These are phyloP conservation scores for Colletotrichum eleusines DNA, from an alignment of 2,329 filamentous ascomycete genomes.

Conservation along the genomic window DNA sequence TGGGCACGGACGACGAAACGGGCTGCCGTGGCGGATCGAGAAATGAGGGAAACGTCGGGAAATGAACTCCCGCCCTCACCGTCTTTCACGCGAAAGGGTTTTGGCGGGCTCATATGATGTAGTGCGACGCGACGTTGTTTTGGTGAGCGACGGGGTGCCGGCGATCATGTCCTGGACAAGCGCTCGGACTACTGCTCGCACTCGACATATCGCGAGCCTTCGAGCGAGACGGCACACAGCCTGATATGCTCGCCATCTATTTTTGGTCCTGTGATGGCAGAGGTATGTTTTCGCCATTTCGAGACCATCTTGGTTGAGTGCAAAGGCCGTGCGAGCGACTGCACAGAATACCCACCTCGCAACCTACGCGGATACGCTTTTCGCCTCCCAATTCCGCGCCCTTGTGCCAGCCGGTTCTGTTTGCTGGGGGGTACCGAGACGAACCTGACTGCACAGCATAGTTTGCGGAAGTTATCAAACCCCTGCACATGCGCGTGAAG, in stretches of 20 bases:
- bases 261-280: neutral
- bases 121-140: slow-evolving; percentile 14
- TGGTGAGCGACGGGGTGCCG: slow-evolving; percentile 24
- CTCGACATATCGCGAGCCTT: neutral
- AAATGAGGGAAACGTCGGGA: no score
- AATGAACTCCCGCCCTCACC: slow-evolving; percentile 5
- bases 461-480: slow-evolving; percentile 19
- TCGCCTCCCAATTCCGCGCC: neutral
- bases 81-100: slow-evolving; percentile 23
- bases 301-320: neutral
- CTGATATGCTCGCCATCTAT: neutral
- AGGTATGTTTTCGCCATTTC: neutral
- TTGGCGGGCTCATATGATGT: slow-evolving; percentile 19
- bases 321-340: neutral
- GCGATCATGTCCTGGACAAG: slow-evolving; percentile 6
- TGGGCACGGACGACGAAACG: neutral
- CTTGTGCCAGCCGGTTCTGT: neutral
- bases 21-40: slow-evolving; percentile 30
- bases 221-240: neutral
- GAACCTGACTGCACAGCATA: slow-evolving; percentile 16
- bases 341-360: slow-evolving; percentile 1
- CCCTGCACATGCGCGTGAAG: slow-evolving; percentile 20
- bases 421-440: neutral
- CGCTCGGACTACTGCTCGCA: slow-evolving; percentile 8
- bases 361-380: neutral